Conservation (phyloP, 805 yeast genomes). For the Cyberlindnera maritima region DNA sequence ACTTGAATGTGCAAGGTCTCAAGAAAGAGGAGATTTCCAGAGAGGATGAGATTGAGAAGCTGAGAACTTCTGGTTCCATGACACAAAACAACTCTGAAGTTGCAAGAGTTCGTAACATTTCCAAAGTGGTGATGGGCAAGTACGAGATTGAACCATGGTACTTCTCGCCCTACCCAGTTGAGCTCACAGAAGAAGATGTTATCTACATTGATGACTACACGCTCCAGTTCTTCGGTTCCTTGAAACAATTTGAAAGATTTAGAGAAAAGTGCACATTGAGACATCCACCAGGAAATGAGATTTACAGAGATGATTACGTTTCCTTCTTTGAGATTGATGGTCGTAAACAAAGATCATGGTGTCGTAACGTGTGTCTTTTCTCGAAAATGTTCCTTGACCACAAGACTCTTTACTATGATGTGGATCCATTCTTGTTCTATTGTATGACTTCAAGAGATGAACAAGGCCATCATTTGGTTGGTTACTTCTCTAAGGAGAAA, state of each 20-base stretch:
- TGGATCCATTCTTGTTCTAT: conserved; percentile 94
- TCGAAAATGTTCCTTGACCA: conserved; percentile 91
- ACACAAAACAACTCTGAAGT: conserved; percentile 85
- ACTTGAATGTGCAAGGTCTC: conserved; percentile 81
- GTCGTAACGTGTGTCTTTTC: conserved; percentile 89
- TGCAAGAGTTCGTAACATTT: conserved; percentile 84
- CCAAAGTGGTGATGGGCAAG: conserved; percentile 78
- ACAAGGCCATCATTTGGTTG: conserved; percentile 92
- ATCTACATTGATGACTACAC: conserved; percentile 92
- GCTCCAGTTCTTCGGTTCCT: conserved; percentile 81
- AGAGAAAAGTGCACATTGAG: conserved; percentile 81
- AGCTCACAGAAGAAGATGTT: conserved; percentile 87
- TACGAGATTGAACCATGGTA: conserved; percentile 98
- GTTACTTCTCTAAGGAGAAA: conserved; percentile 95
- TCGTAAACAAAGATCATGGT: conserved; percentile 93
- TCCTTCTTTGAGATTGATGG: conserved; percentile 98
- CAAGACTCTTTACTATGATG: conserved; percentile 94
- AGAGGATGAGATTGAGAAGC: conserved; percentile 88
- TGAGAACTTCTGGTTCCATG: conserved; percentile 97
- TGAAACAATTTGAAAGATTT: conserved; percentile 89
- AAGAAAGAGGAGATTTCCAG: conserved; percentile 69
- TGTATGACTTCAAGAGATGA: conserved; percentile 92
- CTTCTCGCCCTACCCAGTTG: conserved; percentile 95
- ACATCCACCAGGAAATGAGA: conserved; percentile 99
- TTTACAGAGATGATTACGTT: conserved; percentile 87